Evolutionary conservation across 306 rosid species (phyloP), one percentile per base, ranked within the genome.

Genomic region (Citrullus mucosospermus): DNA sequence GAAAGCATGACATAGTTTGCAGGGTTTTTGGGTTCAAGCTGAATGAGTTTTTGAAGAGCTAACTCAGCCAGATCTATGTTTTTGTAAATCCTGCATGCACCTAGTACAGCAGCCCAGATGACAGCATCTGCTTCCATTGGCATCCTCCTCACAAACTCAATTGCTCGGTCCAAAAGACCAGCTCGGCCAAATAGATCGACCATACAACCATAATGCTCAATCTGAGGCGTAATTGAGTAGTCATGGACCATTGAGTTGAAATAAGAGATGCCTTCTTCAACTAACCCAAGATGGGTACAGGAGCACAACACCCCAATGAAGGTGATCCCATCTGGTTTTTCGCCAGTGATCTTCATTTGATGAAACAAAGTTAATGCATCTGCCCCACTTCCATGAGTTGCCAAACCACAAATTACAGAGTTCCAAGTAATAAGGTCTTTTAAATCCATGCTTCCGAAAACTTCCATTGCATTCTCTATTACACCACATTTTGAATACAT

Each of bases 401-500:
- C 90, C 75, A 87, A 77, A 41, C 84, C 89, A 81, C 87, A 83
- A 5, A 89, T 87, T 9, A 87, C 46, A 22, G 88, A 75, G 80
- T 87, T 85, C 90, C 93, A 89, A 6, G 88, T 80, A 54, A 89
- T 80, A 41, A 89, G 53, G 55, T 86, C 90, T 78, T 84, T 89
- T 54, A 54, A 67, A 32, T n/a, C 84, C 88, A 85, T 87, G 83
- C 44, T 61, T 61, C 63, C 83, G 80, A 93, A 93, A 79, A 89
- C 90, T 6, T 72, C 78, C 14, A 89, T 28, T 0, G 96, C 87
- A 66, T 80, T 89, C 46, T 82, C 91, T 34, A 91, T 83, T 7
- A 81, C 75, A 38, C 98, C 98, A 76, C 95, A 93, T 88, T 93
- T 93, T 12, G 96, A 90, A 79, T 93, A 87, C 95, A 93, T 89